Evolutionary conservation across 495 filamentous ascomycete species (phyloP), one percentile per base, ranked within the genome.

Genomic region (Cetradonia linearis): DNA sequence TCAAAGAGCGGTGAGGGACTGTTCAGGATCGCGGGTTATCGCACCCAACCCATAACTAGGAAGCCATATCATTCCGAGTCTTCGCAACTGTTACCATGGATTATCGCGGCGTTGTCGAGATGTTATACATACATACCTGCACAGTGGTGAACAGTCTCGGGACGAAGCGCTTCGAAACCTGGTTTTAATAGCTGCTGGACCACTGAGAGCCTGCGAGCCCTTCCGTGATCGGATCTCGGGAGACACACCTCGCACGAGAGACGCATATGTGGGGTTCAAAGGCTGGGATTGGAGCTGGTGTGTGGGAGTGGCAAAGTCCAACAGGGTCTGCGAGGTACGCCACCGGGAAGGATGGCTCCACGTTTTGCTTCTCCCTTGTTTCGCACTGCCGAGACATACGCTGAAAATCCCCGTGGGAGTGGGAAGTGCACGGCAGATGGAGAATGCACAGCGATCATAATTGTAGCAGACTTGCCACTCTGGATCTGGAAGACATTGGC

Each of bases 331-430:
- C 14, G 50, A n/a, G 33, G 31, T 25, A 33, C 28, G 31, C 31
- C 31, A 14, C 31, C n/a, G n/a, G 50, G 49, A n/a, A 52, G 31
- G 50, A 54, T 54, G 2, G 18, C 50, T 54, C 50, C 30, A 54
- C 23, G 49, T 31, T 5, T 53, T 20, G 33, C 28, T 23, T 31
- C 42, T 46, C 30, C 18, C 14, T 53, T 23, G 42, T 46, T 46
- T 53, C 50, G 31, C 30, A 31, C 33, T 54, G 5, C 30, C 18
- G 5, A 31, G 50, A 54, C 28, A 53, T 53, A 30, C n/a, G 50
- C 50, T 36, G 50, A 54, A 25, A 11, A 46, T 46, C 5, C 8
- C 2, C 42, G 8, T 54, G 20, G 18, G 2, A 10, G n/a, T 16
- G 33, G 16, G 30, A 34, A 16, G 31, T 18, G 10, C 14, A 33